Evolutionary conservation across 2,329 filamentous ascomycete species (phyloP).

Genomic region (Clonostachys rhizophaga): DNA sequence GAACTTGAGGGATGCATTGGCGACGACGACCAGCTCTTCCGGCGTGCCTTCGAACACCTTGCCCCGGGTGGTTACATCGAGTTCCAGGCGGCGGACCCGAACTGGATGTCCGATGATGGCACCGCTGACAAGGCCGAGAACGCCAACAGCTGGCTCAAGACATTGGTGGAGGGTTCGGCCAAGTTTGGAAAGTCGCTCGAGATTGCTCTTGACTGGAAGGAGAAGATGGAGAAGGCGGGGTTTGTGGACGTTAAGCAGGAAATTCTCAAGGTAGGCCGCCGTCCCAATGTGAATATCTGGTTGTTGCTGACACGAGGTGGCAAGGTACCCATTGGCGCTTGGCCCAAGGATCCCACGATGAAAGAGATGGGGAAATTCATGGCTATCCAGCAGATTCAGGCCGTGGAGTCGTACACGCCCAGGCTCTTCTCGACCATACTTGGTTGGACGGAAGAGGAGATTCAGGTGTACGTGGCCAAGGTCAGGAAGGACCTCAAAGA

Average conservation of each 20-base stretch:
- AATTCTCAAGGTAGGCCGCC: no score
- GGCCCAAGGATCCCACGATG: conserved; percentile 30
- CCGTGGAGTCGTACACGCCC: conserved; percentile 32
- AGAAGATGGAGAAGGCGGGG: conserved; percentile 29
- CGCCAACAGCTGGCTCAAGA: conserved; percentile 14
- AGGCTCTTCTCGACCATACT: conserved; percentile 27
- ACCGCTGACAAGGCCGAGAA: conserved; percentile 16
- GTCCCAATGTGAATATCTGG: no score
- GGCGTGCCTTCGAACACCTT: conserved; percentile 15
- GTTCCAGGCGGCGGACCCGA: conserved; percentile 22
- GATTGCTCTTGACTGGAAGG: conserved; percentile 12
- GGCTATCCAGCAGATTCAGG: conserved; percentile 34
- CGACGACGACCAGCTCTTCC: conserved; percentile 21
- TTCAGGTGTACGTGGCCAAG: conserved; percentile 33
- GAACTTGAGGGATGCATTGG: conserved; percentile 15
- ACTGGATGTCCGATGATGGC: conserved; percentile 18
- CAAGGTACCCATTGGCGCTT: conserved; percentile 4
- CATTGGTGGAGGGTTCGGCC: conserved; percentile 17
- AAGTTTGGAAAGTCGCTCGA: conserved; percentile 20
- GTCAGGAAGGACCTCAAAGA: conserved; percentile 29
- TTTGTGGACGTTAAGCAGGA: conserved; percentile 25
- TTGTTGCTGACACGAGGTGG: no score
- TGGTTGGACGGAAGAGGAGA: conserved; percentile 31
- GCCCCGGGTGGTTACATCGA: conserved; percentile 29
- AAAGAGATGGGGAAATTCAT: conserved; percentile 30